Conservation (phyloP, 805 yeast genomes). For the Dipodascus albidus region DNA sequence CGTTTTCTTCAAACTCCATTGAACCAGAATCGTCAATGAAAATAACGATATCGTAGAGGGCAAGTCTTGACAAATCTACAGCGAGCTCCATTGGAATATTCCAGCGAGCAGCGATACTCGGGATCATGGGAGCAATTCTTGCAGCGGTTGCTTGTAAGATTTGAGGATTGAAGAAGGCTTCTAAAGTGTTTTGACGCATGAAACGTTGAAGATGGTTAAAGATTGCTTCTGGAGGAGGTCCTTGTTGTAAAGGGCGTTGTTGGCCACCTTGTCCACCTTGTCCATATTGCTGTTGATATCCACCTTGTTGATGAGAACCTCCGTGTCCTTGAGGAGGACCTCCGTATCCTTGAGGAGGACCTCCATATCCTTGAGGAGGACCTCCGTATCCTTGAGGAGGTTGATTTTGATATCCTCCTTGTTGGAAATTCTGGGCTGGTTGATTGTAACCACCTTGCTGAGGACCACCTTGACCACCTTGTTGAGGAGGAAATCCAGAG, state of each 20-base stretch:
- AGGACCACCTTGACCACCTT: slow-evolving; percentile 7
- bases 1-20: slow-evolving; percentile 24
- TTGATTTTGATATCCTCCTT: slow-evolving; percentile 10
- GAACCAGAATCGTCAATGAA: slow-evolving; percentile 25
- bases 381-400: slow-evolving; percentile 7
- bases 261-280: slow-evolving; percentile 2
- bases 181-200: slow-evolving; percentile 19
- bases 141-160: slow-evolving; percentile 18
- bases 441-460: slow-evolving; percentile 4
- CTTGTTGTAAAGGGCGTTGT: slow-evolving; percentile 6
- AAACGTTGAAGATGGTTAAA: slow-evolving; percentile 12
- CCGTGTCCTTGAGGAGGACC: slow-evolving; percentile 3
- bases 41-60: slow-evolving; percentile 22
- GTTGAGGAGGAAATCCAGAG: slow-evolving; percentile 3
- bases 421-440: slow-evolving; percentile 4
- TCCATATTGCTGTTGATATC: slow-evolving; percentile 5
- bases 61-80: slow-evolving; percentile 20
- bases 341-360: neutral
- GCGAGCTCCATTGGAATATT: slow-evolving; percentile 21
- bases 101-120: slow-evolving; percentile 18
- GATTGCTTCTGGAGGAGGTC: slow-evolving; percentile 9
- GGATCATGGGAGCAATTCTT: slow-evolving; percentile 14
- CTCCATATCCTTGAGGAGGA: slow-evolving; percentile 3
- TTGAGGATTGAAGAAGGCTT: slow-evolving; percentile 22
- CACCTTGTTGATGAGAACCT: slow-evolving; percentile 9